phyloP scores from a whole-genome alignment of 495 filamentous ascomycete genomes.

The Aspergillus bertholletiae region DNA sequence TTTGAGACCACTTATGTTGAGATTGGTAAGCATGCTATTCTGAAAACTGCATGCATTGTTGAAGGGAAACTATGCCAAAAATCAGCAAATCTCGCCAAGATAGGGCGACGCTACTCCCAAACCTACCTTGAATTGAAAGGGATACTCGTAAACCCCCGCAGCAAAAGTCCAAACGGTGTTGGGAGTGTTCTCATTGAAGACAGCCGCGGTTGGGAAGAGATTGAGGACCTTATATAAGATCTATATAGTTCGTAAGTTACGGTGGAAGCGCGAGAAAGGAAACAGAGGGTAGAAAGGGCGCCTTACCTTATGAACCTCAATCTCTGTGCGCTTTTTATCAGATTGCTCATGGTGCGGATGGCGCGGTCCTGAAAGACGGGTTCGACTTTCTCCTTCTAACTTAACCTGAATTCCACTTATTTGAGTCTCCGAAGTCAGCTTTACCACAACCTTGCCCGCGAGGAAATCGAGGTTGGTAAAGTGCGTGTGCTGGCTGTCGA shows the following conservation, averaged over 20 bases:
- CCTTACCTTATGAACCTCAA: constrained; percentile 75
- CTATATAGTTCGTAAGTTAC: constrained; percentile 32
- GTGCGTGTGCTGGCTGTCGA: constrained; percentile 70
- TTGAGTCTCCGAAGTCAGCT: constrained; percentile 58
- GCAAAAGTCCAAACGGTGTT: constrained; percentile 60
- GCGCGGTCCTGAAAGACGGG: constrained; percentile 53
- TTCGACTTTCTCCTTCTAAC: constrained; percentile 84
- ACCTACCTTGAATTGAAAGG: constrained; percentile 79
- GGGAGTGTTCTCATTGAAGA: constrained; percentile 42
- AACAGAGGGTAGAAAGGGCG: constrained; percentile 1
- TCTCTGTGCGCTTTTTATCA: constrained; percentile 55
- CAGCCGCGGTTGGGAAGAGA: constrained; percentile 58
- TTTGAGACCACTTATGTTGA: constrained; percentile 52
- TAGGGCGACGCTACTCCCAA: not conserved
- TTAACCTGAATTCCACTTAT: constrained; percentile 84
- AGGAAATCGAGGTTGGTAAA: constrained; percentile 91
- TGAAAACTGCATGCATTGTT: constrained; percentile 77
- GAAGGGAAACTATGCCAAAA: constrained; percentile 63
- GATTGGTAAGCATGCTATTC: constrained; percentile 55
- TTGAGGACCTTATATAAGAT: constrained; percentile 62
- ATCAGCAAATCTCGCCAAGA: not conserved
- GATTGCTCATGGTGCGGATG: constrained; percentile 57
- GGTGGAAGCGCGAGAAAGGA: not conserved
- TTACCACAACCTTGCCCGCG: constrained; percentile 63
- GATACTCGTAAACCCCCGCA: constrained; percentile 79